Percentiles rank a stretch among this genome's conserved stretches.
Evolutionary conservation across 805 yeast genomes (phyloP).

Genomic region (Hanseniaspora meyeri): DNA sequence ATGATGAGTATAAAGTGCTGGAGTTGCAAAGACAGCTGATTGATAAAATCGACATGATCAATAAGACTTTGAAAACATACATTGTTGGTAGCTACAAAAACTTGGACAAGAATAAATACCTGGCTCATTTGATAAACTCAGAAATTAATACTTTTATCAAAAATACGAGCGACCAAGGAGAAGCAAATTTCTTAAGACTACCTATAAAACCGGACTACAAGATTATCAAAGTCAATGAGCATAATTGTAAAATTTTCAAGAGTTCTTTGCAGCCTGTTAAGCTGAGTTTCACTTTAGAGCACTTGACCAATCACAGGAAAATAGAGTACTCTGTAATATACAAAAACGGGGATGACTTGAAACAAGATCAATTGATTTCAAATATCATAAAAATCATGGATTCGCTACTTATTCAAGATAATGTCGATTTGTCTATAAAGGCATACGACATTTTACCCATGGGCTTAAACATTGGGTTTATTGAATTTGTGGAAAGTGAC

Average conservation of each 20-base stretch:
- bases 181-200: conserved; percentile 36
- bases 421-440: conserved; percentile 71
- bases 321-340: conserved; percentile 65
- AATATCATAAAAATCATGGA: conserved; percentile 90
- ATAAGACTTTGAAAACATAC: background rate
- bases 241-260: conserved; percentile 76
- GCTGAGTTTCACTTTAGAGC: conserved; percentile 40
- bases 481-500: conserved; percentile 88
- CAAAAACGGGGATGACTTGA: conserved; percentile 84
- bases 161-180: conserved; percentile 33
- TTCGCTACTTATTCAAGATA: conserved; percentile 72
- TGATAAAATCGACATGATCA: background rate
- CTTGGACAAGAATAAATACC: conserved; percentile 52
- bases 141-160: conserved; percentile 32
- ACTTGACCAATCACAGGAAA: conserved; percentile 38
- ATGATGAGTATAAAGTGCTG: background rate
- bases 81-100: background rate
- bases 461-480: conserved; percentile 80
- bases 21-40: background rate
- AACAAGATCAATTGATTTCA: conserved; percentile 94
- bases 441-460: conserved; percentile 89
- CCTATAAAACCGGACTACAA: conserved; percentile 8
- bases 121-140: conserved; percentile 36
- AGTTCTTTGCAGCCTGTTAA: conserved; percentile 83
- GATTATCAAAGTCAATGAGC: conserved; percentile 58